Evolutionary conservation across 2,329 filamentous ascomycete genomes (phyloP).

Genomic region (Akanthomyces muscarius): DNA sequence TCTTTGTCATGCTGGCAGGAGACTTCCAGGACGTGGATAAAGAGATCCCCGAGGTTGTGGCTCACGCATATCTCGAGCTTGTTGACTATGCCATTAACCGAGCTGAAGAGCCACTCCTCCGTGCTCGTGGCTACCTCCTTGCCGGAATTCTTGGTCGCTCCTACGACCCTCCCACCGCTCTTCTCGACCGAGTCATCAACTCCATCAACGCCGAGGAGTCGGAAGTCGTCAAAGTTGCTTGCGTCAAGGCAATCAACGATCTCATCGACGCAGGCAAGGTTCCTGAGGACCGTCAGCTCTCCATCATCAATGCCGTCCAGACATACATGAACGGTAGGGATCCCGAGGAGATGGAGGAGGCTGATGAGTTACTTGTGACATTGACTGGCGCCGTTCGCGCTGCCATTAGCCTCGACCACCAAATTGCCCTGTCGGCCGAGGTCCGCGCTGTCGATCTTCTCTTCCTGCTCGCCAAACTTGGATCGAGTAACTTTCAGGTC

Average conservation of each 20-base stretch:
- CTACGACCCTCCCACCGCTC: constrained; percentile 57
- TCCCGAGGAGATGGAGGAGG: constrained; percentile 76
- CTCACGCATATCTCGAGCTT: constrained; percentile 72
- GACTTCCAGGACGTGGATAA: constrained; percentile 79
- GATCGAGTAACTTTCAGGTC: constrained; percentile 86
- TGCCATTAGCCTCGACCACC: constrained; percentile 74
- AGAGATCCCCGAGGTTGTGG: constrained; percentile 63
- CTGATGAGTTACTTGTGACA: constrained; percentile 87
- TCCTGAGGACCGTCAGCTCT: constrained; percentile 52
- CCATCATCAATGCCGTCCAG: constrained; percentile 59
- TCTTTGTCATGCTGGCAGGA: constrained; percentile 77
- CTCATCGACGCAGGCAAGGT: constrained; percentile 54
- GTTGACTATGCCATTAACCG: constrained; percentile 72
- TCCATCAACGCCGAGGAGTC: constrained; percentile 72
- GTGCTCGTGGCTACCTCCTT: constrained; percentile 82
- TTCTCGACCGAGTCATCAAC: constrained; percentile 70
- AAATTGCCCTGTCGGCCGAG: constrained; percentile 67
- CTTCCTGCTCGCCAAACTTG: constrained; percentile 84
- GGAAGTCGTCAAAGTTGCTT: constrained; percentile 88
- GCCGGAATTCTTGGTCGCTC: constrained; percentile 75
- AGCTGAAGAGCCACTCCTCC: constrained; percentile 68
- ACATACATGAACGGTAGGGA: constrained; percentile 78
- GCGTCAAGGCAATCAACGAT: constrained; percentile 78
- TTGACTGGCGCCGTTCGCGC: constrained; percentile 82
- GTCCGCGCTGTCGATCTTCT: constrained; percentile 75